phyloP scores from a whole-genome alignment of 805 yeast species.

The Candida montana region DNA sequence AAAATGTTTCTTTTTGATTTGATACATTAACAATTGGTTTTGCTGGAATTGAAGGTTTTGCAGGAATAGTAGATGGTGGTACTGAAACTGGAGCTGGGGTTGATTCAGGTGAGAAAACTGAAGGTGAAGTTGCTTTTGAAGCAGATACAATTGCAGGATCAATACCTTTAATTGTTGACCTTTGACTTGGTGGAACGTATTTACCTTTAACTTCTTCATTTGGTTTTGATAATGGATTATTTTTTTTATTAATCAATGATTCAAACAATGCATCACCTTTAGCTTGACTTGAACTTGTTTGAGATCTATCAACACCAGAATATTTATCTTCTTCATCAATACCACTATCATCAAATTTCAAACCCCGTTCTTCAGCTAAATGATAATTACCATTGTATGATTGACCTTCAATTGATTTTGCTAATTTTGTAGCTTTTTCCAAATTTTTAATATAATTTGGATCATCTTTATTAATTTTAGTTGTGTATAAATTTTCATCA shows the following conservation, averaged over 20 bases:
- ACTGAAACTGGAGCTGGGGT: slow-evolving; percentile 5
- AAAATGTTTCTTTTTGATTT: slow-evolving; percentile 7
- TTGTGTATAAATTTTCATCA: slow-evolving; percentile 85
- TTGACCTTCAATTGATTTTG: slow-evolving; percentile 75
- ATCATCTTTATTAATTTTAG: slow-evolving; percentile 60
- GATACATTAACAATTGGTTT: slow-evolving; percentile 12
- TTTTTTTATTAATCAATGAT: slow-evolving; percentile 30
- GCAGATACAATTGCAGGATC: slow-evolving; percentile 67
- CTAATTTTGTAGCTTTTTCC: slow-evolving; percentile 69
- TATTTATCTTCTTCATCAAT: slow-evolving; percentile 94
- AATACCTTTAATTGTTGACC: slow-evolving; percentile 38
- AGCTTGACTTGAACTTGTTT: slow-evolving; percentile 6
- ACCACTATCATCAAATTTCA: slow-evolving; percentile 72
- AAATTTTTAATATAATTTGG: slow-evolving; percentile 67
- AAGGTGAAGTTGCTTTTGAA: slow-evolving; percentile 21
- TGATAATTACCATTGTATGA: slow-evolving; percentile 65
- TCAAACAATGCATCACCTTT: slow-evolving; percentile 24
- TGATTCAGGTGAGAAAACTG: neutral
- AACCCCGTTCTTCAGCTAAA: slow-evolving; percentile 87
- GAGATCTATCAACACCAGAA: slow-evolving; percentile 62
- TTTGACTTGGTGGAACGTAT: slow-evolving; percentile 53
- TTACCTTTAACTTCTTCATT: slow-evolving; percentile 24
- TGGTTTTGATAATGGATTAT: slow-evolving; percentile 37
- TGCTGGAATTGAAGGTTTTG: slow-evolving; percentile 13
- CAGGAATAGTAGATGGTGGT: slow-evolving; percentile 26